These are phyloP conservation scores for Balakata baccata DNA, from an alignment of 345 rosid species.

Conservation along the genomic window DNA sequence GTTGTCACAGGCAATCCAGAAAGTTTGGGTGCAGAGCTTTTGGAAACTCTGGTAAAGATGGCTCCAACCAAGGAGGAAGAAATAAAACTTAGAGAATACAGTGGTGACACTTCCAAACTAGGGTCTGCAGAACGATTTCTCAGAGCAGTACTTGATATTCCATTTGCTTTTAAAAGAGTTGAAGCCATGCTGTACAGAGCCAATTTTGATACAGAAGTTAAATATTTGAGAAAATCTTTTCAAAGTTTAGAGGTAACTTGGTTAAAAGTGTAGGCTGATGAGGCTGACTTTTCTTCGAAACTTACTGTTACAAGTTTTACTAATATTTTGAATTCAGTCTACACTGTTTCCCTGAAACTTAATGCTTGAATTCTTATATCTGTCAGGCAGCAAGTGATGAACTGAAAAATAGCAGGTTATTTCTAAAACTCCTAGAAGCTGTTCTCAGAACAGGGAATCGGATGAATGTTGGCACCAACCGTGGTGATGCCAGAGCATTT, in stretches of 20 bases:
- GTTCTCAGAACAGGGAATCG: conserved; percentile 90
- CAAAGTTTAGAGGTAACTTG: conserved; percentile 78
- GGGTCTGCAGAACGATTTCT: conserved; percentile 94
- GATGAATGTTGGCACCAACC: conserved; percentile 95
- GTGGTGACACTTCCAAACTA: conserved; percentile 63
- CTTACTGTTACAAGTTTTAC: not conserved
- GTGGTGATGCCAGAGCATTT: conserved; percentile 94
- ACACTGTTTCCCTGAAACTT: conserved; percentile 13
- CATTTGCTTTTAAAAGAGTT: conserved; percentile 90
- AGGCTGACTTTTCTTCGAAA: not conserved
- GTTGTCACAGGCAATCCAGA: conserved; percentile 73
- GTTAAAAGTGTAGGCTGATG: conserved; percentile 4
- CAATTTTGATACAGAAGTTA: conserved; percentile 86
- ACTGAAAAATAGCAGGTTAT: conserved; percentile 81
- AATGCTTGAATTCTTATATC: not conserved
- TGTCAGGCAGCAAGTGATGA: conserved; percentile 84
- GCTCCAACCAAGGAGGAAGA: conserved; percentile 99
- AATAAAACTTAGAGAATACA: conserved; percentile 80
- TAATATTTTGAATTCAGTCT: not conserved
- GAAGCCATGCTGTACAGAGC: conserved; percentile 97
- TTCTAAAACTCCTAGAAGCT: conserved; percentile 94
- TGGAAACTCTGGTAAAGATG: conserved; percentile 94
- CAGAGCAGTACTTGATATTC: conserved; percentile 81
- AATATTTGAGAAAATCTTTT: conserved; percentile 78
- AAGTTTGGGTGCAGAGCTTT: conserved; percentile 82